phyloP scores from a whole-genome alignment of 2,329 filamentous ascomycete species.

The Aspergillus oerlinghausenensis region DNA sequence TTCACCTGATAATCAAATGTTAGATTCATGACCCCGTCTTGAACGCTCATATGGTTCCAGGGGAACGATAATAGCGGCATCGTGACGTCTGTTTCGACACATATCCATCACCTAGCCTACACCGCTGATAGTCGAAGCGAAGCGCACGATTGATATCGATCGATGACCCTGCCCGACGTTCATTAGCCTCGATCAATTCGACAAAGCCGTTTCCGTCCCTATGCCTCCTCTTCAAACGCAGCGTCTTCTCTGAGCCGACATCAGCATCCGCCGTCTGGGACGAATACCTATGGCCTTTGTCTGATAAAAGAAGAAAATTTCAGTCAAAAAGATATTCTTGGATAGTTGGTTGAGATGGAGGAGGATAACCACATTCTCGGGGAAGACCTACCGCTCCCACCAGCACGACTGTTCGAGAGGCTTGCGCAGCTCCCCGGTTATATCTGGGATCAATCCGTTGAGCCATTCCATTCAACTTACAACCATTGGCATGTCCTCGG shows the following conservation, averaged over 20 bases:
- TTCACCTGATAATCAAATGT: not conserved
- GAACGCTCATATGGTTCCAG: not conserved
- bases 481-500: constrained; percentile 81
- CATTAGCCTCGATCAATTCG: constrained; percentile 9
- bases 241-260: constrained; percentile 4
- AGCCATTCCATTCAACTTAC: constrained; percentile 59
- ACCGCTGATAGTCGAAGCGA: not conserved
- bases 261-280: not conserved
- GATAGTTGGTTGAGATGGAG: constrained; percentile 28
- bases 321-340: constrained; percentile 8
- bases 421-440: constrained; percentile 70
- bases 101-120: not conserved
- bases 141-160: not conserved
- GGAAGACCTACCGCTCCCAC: constrained; percentile 52
- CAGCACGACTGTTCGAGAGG: constrained; percentile 66
- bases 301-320: constrained; percentile 10
- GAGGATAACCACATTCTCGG: constrained; percentile 37
- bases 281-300: constrained; percentile 19
- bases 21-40: not conserved
- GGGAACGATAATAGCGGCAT: not conserved
- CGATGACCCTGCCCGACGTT: constrained; percentile 9
- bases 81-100: not conserved
- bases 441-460: constrained; percentile 64
- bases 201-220: constrained; percentile 20
- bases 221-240: constrained; percentile 15